phyloP scores from a whole-genome alignment of 2,329 filamentous ascomycete species.

The Exophiala viscosa region DNA sequence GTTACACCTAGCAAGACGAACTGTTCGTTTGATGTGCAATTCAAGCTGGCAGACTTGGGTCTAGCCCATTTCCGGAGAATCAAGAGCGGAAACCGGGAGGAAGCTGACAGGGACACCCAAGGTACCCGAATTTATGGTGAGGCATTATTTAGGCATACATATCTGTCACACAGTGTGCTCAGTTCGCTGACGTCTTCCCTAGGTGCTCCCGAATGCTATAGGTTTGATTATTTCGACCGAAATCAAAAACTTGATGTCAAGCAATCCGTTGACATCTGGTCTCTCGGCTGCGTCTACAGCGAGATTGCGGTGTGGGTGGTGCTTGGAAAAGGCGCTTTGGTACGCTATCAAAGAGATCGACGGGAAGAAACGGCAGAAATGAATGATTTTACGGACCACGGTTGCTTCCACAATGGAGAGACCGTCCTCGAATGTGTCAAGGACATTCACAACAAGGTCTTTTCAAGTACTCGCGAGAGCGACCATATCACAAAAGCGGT shows the following conservation, averaged over 20 bases:
- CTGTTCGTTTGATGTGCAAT: too few relatives aligned
- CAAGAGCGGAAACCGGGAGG: not conserved
- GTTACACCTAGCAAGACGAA: too few relatives aligned
- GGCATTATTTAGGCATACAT: not conserved
- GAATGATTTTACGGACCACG: not conserved
- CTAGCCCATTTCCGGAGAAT: conserved; percentile 20
- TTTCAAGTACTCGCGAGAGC: not conserved
- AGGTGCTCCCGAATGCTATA: conserved; percentile 35
- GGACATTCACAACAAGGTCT: not conserved
- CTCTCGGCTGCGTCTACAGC: conserved; percentile 34
- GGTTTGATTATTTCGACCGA: conserved; percentile 7
- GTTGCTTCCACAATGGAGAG: not conserved
- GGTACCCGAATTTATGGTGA: conserved; percentile 8
- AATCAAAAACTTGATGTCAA: not conserved
- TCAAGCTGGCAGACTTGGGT: conserved; percentile 34
- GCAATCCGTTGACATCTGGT: conserved; percentile 33
- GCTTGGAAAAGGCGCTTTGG: conserved; percentile 13
- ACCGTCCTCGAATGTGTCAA: not conserved
- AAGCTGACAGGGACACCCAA: not conserved
- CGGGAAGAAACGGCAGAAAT: not conserved
- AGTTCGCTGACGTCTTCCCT: too few relatives aligned
- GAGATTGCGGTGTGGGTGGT: conserved; percentile 30
- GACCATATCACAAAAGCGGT: not conserved
- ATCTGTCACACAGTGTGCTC: too few relatives aligned
- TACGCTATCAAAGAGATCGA: not conserved